Evolutionary conservation across 1,284 basidiomycete genomes (phyloP).

Genomic region (Pyrrhoderma noxium): DNA sequence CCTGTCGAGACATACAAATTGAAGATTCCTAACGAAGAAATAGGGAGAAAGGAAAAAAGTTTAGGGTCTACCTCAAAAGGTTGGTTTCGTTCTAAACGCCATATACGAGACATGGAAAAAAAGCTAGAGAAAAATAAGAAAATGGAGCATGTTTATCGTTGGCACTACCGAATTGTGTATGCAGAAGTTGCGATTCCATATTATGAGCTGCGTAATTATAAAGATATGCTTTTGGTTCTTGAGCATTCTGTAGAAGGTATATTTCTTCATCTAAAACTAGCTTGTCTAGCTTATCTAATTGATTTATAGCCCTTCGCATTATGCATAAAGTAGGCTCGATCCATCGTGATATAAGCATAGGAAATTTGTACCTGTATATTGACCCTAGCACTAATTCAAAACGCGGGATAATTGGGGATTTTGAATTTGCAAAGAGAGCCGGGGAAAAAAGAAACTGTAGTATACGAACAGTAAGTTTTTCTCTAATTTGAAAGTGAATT

Average conservation of each 20-base stretch:
- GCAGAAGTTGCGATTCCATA: background rate
- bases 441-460: too few species aligned
- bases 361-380: background rate
- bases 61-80: too few species aligned
- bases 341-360: slow-evolving; percentile 1
- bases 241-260: background rate
- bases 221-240: background rate
- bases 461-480: too few species aligned
- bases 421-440: slow-evolving; percentile 2
- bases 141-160: too few species aligned
- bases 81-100: too few species aligned
- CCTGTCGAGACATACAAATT: background rate
- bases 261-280: too few species aligned
- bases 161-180: background rate
- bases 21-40: too few species aligned
- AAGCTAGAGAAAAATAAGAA: background rate
- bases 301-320: background rate
- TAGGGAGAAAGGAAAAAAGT: too few species aligned
- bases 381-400: background rate
- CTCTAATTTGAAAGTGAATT: too few species aligned
- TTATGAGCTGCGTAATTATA: background rate
- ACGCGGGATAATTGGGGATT: background rate
- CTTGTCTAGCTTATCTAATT: background rate
- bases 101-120: too few species aligned
- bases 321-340: slow-evolving; percentile 1